Evolutionary conservation across 2,329 filamentous ascomycete genomes (phyloP).

Genomic region (Fusarium armeniacum): DNA sequence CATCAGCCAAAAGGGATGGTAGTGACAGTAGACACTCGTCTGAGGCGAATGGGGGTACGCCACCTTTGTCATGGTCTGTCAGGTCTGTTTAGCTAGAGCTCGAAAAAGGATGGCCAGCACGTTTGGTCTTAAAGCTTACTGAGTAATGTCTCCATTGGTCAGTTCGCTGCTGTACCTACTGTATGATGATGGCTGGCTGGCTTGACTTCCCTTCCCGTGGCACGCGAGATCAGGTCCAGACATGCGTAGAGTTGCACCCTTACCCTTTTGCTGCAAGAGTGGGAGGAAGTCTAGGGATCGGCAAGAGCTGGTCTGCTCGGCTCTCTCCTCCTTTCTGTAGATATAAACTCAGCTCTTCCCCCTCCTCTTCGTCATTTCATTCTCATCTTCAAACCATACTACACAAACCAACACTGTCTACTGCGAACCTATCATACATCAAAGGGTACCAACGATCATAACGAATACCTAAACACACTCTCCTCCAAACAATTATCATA

Average conservation of each 20-base stretch:
- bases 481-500: constrained; percentile 23
- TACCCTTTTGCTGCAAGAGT: constrained; percentile 20
- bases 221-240: constrained; percentile 37
- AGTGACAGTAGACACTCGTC: constrained; percentile 10
- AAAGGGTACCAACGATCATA: constrained; percentile 4
- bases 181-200: constrained; percentile 38
- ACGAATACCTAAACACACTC: neutral
- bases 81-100: constrained; percentile 33
- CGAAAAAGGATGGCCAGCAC: constrained; percentile 35
- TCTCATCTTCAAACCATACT: neutral
- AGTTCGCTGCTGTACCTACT: constrained; percentile 5
- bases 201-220: constrained; percentile 34
- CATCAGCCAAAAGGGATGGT: constrained; percentile 7
- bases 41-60: constrained; percentile 27
- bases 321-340: constrained; percentile 16
- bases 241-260: constrained; percentile 26
- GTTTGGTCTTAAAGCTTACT: constrained; percentile 40
- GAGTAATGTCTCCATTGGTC: constrained; percentile 27
- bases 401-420: constrained; percentile 1
- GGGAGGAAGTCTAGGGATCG: constrained; percentile 21
- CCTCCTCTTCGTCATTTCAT: neutral
- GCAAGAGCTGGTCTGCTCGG: constrained; percentile 32
- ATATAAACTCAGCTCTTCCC: constrained; percentile 32
- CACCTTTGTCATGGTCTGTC: constrained; percentile 42
- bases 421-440: constrained; percentile 6